These are phyloP conservation scores for Lobulomyces angularis DNA, from an alignment of 192 early-diverging fungal genomes.

Conservation along the genomic window DNA sequence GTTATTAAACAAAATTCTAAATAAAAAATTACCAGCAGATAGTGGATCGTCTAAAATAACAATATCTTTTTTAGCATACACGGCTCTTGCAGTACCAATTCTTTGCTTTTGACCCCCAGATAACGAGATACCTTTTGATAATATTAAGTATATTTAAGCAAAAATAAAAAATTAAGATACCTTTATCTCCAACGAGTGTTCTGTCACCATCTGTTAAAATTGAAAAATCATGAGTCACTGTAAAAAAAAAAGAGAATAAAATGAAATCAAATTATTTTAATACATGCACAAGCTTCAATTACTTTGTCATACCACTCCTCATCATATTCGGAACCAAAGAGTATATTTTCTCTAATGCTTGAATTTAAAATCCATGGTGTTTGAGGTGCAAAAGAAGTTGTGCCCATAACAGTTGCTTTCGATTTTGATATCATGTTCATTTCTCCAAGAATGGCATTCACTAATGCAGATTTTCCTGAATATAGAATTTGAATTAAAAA, in stretches of 20 bases:
- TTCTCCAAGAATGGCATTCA: slow-evolving; percentile 27
- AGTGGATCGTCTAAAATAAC: slow-evolving; percentile 8
- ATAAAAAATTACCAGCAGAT: slow-evolving; percentile 13
- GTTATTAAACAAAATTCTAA: slow-evolving; percentile 62
- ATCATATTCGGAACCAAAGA: slow-evolving; percentile 22
- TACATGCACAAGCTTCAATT: slow-evolving; percentile 18
- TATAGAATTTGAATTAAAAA: too few species aligned
- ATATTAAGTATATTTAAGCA: too few species aligned
- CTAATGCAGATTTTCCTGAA: slow-evolving; percentile 30
- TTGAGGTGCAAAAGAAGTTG: slow-evolving; percentile 29
- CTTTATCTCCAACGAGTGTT: slow-evolving; percentile 29
- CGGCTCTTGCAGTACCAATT: slow-evolving; percentile 29
- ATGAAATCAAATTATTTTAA: too few species aligned
- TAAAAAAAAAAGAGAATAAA: too few species aligned
- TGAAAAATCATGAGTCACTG: slow-evolving; percentile 29
- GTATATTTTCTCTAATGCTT: slow-evolving; percentile 34
- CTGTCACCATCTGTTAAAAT: slow-evolving; percentile 14
- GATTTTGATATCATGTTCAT: slow-evolving; percentile 2
- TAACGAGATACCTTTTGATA: slow-evolving; percentile 27
- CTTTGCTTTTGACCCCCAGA: slow-evolving; percentile 33
- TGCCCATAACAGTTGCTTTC: slow-evolving; percentile 15
- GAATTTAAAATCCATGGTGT: slow-evolving; percentile 25
- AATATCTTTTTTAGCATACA: slow-evolving; percentile 1
- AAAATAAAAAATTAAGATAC: too few species aligned
- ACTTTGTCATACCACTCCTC: slow-evolving; percentile 21